These are phyloP conservation scores for Spathaspora arborariae DNA, from an alignment of 805 yeast species.

Conservation along the genomic window DNA sequence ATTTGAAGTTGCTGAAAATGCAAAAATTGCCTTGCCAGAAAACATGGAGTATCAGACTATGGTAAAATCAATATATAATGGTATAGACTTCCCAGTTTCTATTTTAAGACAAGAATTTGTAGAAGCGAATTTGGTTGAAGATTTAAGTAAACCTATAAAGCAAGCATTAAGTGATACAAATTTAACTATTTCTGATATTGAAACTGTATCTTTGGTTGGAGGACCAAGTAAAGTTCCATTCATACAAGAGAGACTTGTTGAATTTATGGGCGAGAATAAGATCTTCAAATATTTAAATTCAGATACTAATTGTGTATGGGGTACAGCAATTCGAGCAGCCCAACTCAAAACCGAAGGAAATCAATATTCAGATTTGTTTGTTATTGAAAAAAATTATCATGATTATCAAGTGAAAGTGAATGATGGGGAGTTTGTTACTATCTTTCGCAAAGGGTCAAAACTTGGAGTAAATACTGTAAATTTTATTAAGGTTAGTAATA, in stretches of 20 bases:
- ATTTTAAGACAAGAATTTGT: constrained; percentile 85
- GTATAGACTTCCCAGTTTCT: constrained; percentile 63
- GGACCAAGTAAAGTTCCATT: constrained; percentile 91
- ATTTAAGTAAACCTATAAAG: constrained; percentile 53
- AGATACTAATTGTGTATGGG: constrained; percentile 90
- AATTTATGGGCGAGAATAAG: constrained; percentile 54
- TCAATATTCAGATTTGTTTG: constrained; percentile 53
- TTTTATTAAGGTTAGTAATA: constrained; percentile 27
- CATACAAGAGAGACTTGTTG: constrained; percentile 59
- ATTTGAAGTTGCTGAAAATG: constrained; percentile 83
- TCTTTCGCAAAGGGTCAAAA: constrained; percentile 48
- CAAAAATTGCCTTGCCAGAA: constrained; percentile 83
- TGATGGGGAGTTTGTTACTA: constrained; percentile 14
- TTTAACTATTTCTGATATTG: constrained; percentile 33
- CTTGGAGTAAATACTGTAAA: constrained; percentile 34
- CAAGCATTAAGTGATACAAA: constrained; percentile 42
- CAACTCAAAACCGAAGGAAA: constrained; percentile 60
- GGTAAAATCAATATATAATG: constrained; percentile 71
- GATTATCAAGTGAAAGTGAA: constrained; percentile 30
- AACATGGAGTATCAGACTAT: constrained; percentile 75
- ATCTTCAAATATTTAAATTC: constrained; percentile 87
- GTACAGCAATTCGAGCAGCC: constrained; percentile 83
- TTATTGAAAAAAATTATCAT: constrained; percentile 53
- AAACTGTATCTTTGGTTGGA: constrained; percentile 78
- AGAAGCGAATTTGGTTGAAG: constrained; percentile 39